Percentiles rank a stretch among this genome's conserved stretches.
These are phyloP conservation scores for Mariannaea elegans DNA, from an alignment of 2,329 filamentous ascomycete genomes.

Conservation along the genomic window DNA sequence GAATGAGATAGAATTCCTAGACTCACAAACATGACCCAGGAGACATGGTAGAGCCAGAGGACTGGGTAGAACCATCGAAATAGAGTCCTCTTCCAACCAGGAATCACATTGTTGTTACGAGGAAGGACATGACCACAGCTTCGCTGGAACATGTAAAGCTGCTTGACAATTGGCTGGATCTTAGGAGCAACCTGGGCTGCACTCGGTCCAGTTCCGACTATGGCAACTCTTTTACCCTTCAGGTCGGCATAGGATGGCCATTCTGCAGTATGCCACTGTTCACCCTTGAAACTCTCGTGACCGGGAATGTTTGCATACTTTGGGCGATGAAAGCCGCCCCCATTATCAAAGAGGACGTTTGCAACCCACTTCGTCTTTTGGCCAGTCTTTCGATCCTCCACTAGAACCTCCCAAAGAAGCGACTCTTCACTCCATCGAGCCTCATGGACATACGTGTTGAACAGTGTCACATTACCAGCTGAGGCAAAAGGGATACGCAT, in stretches of 20 bases:
- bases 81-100: background rate
- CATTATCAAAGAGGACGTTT: conserved; percentile 6
- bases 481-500: no score
- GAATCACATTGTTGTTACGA: background rate
- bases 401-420: background rate
- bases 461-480: no score
- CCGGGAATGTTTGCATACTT: conserved; percentile 8
- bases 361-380: background rate
- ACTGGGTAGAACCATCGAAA: background rate
- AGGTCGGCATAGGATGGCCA: conserved; percentile 3
- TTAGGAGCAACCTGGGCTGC: conserved; percentile 6
- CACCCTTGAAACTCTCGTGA: background rate
- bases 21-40: conserved; percentile 3
- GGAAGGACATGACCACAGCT: conserved; percentile 8
- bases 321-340: conserved; percentile 5
- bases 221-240: background rate
- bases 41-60: conserved; percentile 9
- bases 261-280: conserved; percentile 9
- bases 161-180: conserved; percentile 7
- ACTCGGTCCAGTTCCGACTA: conserved; percentile 5
- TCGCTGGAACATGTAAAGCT: conserved; percentile 9
- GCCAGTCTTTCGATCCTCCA: conserved; percentile 1
- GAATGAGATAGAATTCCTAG: background rate
- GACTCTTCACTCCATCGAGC: conserved; percentile 7
- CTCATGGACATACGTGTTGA: background rate